Evolutionary conservation across 257 asterid species (phyloP).

Genomic region (Nicotiana noctiflora): DNA sequence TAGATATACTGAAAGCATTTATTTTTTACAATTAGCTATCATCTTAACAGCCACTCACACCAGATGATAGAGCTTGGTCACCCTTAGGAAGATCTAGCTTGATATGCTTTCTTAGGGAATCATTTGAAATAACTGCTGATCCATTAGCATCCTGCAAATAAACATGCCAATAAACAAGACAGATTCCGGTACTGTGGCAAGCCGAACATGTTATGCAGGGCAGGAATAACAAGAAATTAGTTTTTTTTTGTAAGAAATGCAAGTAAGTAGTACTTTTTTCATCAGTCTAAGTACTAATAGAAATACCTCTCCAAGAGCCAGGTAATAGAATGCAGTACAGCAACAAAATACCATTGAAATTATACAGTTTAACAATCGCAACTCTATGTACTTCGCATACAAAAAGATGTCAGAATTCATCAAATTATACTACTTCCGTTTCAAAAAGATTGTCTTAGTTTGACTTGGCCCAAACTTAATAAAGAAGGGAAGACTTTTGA

Average conservation of each 20-base stretch:
- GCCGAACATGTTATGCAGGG: not conserved
- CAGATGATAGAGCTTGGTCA: conserved; percentile 9
- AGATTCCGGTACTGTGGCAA: not conserved
- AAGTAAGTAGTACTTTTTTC: not conserved
- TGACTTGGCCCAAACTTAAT: too few relatives aligned
- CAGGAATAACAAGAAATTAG: not conserved
- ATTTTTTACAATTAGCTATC: not conserved
- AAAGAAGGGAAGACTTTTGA: too few relatives aligned
- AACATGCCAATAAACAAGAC: not conserved
- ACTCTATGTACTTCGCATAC: not conserved
- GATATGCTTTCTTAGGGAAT: conserved; percentile 2
- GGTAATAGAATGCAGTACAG: not conserved
- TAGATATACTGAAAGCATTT: conserved; percentile 3
- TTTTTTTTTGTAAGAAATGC: not conserved
- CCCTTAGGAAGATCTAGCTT: conserved; percentile 11
- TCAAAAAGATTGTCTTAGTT: too few relatives aligned
- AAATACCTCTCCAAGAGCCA: not conserved
- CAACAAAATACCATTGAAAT: not conserved
- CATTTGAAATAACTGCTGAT: conserved; percentile 4
- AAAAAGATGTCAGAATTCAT: not conserved
- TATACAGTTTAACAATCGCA: not conserved
- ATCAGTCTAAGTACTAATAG: not conserved
- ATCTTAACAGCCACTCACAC: conserved; percentile 15
- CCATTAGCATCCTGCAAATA: conserved; percentile 10
- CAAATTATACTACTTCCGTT: not conserved